These are phyloP conservation scores for Amanita rimosa DNA, from an alignment of 768 basidiomycete genomes.

Conservation along the genomic window DNA sequence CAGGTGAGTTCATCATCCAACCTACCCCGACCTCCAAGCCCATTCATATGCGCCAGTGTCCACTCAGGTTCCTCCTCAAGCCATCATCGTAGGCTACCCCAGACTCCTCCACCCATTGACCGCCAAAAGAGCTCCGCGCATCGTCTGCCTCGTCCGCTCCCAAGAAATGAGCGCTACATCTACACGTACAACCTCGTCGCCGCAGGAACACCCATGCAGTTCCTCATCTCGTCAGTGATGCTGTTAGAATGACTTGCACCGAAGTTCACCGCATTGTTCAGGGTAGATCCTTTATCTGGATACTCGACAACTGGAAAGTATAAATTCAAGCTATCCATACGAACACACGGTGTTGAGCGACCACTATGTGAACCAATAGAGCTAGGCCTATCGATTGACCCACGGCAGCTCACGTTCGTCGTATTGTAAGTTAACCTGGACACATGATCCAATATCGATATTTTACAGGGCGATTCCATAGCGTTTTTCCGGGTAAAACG, in stretches of 20 bases:
- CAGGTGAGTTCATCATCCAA: conserved; percentile 19
- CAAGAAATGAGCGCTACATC: conserved; percentile 30
- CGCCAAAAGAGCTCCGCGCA: conserved; percentile 7
- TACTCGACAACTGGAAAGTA: conserved; percentile 33
- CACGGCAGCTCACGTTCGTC: conserved; percentile 42
- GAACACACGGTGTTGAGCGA: conserved; percentile 44
- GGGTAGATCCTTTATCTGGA: conserved; percentile 34
- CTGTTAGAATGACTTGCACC: not conserved
- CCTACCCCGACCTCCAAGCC: no score
- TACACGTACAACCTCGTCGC: conserved; percentile 42
- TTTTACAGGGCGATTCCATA: conserved; percentile 12
- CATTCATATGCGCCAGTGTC: no score
- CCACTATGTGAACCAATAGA: conserved; percentile 34
- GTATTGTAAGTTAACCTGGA: conserved; percentile 35
- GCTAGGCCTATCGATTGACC: conserved; percentile 39
- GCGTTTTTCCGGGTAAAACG: conserved; percentile 49
- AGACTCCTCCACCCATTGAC: conserved; percentile 7
- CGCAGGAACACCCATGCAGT: conserved; percentile 31
- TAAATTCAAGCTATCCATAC: conserved; percentile 42
- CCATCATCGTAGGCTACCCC: conserved; percentile 5
- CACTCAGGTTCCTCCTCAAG: not conserved
- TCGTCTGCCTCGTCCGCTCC: conserved; percentile 13
- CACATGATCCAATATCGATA: not conserved
- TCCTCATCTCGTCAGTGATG: conserved; percentile 38
- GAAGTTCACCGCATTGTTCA: conserved; percentile 10